Evolutionary conservation across 176 grass and related monocot species (phyloP), one percentile per base, ranked within the genome.

Genomic region (Canna indica): DNA sequence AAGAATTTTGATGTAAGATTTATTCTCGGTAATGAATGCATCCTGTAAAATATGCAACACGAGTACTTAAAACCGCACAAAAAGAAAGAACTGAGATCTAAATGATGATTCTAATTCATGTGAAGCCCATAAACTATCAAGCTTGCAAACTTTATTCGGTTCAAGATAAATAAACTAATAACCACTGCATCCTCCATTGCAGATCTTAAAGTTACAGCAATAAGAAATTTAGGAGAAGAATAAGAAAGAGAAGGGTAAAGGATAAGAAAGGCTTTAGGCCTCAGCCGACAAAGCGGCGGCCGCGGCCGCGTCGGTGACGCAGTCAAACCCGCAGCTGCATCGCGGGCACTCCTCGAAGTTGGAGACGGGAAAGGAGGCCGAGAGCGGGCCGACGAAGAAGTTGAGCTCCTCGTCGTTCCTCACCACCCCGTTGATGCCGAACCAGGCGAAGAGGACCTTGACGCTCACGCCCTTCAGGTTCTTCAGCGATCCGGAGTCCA

Each of bases 321-420:
- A 75, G 4, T 30, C 33, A 29, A 42, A 81, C 0, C 79, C 71
- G 72, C 76, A 84, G 22, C 33, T 29, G 71, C 78, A 81, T n/a
- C 54, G 64, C 38, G 82, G 82, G 42, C 52, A 52, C 58, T 80
- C 82, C 24, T 75, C 77, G 32, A 84, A 84, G 59, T 61, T 84
- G 56, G 82, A 75, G 11, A 59, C 41, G 29, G 82, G 68, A 56
- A 84, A 84, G 0, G 82, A 70, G 15, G 76, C 76, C 1, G 82
- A 84, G 57, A 79, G 54, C 0, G 76, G 82, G 1, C 82, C 77
- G 32, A 84, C 76, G 25, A 71, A 79, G 71, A 84, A 84, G 41
- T 66, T 52, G 63, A 84, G 59, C 15, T 75, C 71, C 3, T 20
- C 71, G 39, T 60, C 74, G 71, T 42, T 57, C 36, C 76, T 30